These are phyloP conservation scores for Suillus decipiens DNA, from an alignment of 768 basidiomycete species.

Conservation along the genomic window DNA sequence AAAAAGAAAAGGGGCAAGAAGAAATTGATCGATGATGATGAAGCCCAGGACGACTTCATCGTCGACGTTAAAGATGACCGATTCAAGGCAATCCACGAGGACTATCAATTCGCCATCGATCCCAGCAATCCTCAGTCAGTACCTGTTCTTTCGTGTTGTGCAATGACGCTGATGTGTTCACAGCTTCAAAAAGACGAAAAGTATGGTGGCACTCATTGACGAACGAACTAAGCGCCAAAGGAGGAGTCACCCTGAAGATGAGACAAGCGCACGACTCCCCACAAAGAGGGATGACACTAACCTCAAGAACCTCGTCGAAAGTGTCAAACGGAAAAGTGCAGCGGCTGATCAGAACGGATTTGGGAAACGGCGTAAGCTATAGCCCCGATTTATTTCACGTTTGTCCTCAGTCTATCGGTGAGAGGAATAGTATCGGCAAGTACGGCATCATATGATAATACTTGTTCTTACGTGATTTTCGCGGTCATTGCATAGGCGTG, in stretches of 20 bases:
- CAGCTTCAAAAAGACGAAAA: constrained; percentile 92
- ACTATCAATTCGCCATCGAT: constrained; percentile 93
- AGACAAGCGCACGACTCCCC: background rate
- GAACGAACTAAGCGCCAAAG: constrained; percentile 74
- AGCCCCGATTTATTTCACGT: constrained; percentile 2
- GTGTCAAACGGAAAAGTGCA: constrained; percentile 79
- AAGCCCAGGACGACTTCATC: constrained; percentile 74
- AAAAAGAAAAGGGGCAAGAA: constrained; percentile 44
- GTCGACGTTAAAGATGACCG: constrained; percentile 87
- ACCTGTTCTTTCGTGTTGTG: background rate
- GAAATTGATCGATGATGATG: constrained; percentile 47
- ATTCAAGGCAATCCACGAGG: constrained; percentile 85
- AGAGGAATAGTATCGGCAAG: background rate
- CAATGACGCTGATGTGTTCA: background rate
- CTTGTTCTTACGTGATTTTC: background rate
- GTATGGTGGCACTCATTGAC: constrained; percentile 83
- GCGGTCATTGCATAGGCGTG: background rate
- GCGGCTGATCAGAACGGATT: constrained; percentile 26
- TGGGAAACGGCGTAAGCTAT: constrained; percentile 43
- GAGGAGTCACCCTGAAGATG: constrained; percentile 22
- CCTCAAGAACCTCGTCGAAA: constrained; percentile 75
- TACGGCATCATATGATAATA: background rate
- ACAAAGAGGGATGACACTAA: constrained; percentile 32
- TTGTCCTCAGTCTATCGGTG: background rate
- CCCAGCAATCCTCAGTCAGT: constrained; percentile 93